Evolutionary conservation across 208 protist species (phyloP).

Genomic region (Blechomonas ayalai): DNA sequence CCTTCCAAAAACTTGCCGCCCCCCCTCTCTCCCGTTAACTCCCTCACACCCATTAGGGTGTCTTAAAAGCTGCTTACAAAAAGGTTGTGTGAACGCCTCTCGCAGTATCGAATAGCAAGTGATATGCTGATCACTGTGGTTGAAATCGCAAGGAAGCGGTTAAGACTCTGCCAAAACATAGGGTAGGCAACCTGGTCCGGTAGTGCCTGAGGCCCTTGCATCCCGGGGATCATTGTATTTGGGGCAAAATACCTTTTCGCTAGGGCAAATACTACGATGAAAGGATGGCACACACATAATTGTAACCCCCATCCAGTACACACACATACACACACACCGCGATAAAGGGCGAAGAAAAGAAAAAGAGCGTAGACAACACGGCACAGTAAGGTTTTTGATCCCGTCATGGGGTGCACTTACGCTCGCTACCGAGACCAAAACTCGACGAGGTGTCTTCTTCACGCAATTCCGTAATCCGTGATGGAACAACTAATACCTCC

Average conservation of each 20-base stretch:
- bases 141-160: slow-evolving; percentile 46
- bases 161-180: slow-evolving; percentile 72
- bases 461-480: too few relatives aligned
- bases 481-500: too few relatives aligned
- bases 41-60: too few relatives aligned
- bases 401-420: too few relatives aligned
- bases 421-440: too few relatives aligned
- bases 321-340: slow-evolving; percentile 1
- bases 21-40: too few relatives aligned
- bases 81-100: slow-evolving; percentile 44
- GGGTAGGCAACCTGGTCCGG: slow-evolving; percentile 58
- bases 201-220: slow-evolving; percentile 60
- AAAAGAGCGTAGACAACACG: neutral
- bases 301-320: too few relatives aligned
- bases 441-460: too few relatives aligned
- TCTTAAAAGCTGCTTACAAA: slow-evolving; percentile 44
- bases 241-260: neutral
- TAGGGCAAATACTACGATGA: neutral
- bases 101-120: slow-evolving; percentile 54
- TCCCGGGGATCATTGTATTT: slow-evolving; percentile 64
- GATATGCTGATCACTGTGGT: slow-evolving; percentile 34
- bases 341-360: slow-evolving; percentile 4
- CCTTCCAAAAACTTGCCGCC: too few relatives aligned
- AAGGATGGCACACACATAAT: neutral
- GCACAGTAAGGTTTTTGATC: too few relatives aligned